These are phyloP conservation scores for Hyaloperonospora brassicae DNA, from an alignment of 352 stramenopile species.

Conservation along the genomic window DNA sequence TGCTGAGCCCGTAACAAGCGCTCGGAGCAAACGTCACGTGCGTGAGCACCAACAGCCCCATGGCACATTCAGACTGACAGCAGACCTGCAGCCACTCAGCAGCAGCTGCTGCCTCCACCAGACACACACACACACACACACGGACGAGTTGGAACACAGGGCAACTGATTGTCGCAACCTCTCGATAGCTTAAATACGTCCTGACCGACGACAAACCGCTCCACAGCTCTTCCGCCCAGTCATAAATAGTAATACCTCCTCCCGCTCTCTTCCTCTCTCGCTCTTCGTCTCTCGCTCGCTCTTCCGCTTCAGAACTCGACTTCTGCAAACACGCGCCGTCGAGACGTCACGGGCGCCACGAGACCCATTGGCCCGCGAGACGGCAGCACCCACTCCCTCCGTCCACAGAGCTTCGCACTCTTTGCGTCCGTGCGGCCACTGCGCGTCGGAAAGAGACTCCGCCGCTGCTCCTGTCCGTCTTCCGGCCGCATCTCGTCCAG, in stretches of 20 bases:
- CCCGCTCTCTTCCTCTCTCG: constrained; percentile 1
- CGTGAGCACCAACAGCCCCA: too few species aligned
- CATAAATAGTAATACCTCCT: constrained; percentile 10
- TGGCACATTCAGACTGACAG: too few species aligned
- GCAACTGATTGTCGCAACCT: too few species aligned
- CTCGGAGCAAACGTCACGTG: too few species aligned
- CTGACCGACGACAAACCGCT: constrained; percentile 5
- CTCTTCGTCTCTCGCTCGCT: not conserved
- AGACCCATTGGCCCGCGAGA: constrained; percentile 36
- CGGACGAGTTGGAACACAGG: not conserved
- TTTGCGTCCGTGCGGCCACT: constrained; percentile 23
- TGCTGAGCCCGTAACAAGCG: too few species aligned
- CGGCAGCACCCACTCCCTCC: constrained; percentile 37
- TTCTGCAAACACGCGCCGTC: constrained; percentile 66
- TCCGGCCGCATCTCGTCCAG: constrained; percentile 47
- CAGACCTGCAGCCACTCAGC: too few species aligned
- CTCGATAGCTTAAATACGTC: constrained; percentile 27
- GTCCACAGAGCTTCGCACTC: constrained; percentile 54
- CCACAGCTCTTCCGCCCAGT: constrained; percentile 5
- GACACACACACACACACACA: not conserved
- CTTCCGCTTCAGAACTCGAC: constrained; percentile 48
- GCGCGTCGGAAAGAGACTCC: constrained; percentile 31
- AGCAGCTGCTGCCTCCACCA: not conserved
- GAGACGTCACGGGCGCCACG: constrained; percentile 33
- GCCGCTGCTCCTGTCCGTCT: constrained; percentile 23